Evolutionary conservation across 306 rosid species (phyloP).

Genomic region (Rosa persica): DNA sequence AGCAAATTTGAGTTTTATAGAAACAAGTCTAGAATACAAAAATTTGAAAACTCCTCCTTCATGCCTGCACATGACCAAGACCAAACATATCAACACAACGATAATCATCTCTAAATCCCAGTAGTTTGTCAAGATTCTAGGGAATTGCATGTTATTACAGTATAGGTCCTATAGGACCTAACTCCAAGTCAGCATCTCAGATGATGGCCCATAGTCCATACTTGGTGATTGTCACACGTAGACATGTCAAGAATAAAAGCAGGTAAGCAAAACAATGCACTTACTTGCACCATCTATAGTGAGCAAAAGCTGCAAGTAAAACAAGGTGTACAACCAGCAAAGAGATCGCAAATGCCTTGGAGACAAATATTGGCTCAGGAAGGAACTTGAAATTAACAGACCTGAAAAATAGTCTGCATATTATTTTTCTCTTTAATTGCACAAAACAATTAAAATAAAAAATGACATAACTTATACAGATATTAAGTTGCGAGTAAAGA

Average conservation of each 20-base stretch:
- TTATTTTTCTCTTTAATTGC: slow-evolving; percentile 29
- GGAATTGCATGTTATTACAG: neutral
- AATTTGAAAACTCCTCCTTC: slow-evolving; percentile 86
- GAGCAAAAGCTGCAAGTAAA: slow-evolving; percentile 60
- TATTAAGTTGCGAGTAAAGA: slow-evolving; percentile 13
- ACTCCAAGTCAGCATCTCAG: neutral
- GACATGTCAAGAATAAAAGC: neutral
- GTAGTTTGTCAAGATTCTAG: neutral
- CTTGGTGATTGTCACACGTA: neutral
- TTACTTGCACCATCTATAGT: slow-evolving; percentile 97
- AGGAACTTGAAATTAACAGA: slow-evolving; percentile 93
- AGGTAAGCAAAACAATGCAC: slow-evolving; percentile 28
- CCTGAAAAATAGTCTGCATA: slow-evolving; percentile 53
- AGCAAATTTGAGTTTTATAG: slow-evolving; percentile 49
- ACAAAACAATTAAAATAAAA: neutral
- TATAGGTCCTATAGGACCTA: neutral
- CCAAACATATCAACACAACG: slow-evolving; percentile 19
- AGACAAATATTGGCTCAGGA: slow-evolving; percentile 78
- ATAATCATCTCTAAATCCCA: neutral
- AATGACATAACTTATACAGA: slow-evolving; percentile 10
- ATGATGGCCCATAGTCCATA: neutral
- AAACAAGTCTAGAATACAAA: slow-evolving; percentile 56
- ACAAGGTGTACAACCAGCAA: slow-evolving; percentile 74
- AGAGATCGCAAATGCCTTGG: slow-evolving; percentile 72
- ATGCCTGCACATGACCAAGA: slow-evolving; percentile 57